These are phyloP conservation scores for Quercus tomentella DNA, from an alignment of 331 rosid species.

Conservation along the genomic window DNA sequence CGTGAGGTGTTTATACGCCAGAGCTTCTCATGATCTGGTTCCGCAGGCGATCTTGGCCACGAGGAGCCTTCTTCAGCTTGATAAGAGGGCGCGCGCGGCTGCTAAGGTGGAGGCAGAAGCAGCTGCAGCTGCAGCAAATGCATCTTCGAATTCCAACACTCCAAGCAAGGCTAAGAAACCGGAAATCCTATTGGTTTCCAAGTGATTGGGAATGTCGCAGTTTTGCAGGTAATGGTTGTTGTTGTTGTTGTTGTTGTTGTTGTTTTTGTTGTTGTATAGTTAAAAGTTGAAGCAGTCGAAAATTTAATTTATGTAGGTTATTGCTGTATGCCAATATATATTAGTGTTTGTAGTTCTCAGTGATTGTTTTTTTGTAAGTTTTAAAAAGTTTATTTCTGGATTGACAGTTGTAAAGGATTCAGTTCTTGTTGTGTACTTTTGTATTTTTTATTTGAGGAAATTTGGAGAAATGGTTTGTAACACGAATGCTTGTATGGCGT, in stretches of 20 bases:
- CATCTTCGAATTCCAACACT: constrained; percentile 67
- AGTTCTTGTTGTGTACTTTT: neutral
- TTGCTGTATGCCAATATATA: constrained; percentile 30
- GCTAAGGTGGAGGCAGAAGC: constrained; percentile 29
- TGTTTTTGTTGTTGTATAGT: constrained; percentile 39
- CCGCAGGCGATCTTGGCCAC: constrained; percentile 90
- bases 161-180: constrained; percentile 88
- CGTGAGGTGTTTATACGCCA: constrained; percentile 63
- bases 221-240: constrained; percentile 34
- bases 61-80: constrained; percentile 85
- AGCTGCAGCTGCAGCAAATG: constrained; percentile 17
- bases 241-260: constrained; percentile 17
- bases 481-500: neutral
- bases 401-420: no score
- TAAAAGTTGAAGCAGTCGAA: constrained; percentile 19
- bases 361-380: neutral
- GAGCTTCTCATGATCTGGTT: constrained; percentile 85
- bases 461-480: neutral
- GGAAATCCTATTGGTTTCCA: constrained; percentile 78
- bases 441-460: neutral
- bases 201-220: constrained; percentile 36
- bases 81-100: constrained; percentile 51
- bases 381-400: neutral
- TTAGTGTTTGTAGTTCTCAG: constrained; percentile 23
- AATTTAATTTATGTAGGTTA: constrained; percentile 29